Evolutionary conservation across 306 rosid genomes (phyloP).

Genomic region (Pyrus pyrifolia): DNA sequence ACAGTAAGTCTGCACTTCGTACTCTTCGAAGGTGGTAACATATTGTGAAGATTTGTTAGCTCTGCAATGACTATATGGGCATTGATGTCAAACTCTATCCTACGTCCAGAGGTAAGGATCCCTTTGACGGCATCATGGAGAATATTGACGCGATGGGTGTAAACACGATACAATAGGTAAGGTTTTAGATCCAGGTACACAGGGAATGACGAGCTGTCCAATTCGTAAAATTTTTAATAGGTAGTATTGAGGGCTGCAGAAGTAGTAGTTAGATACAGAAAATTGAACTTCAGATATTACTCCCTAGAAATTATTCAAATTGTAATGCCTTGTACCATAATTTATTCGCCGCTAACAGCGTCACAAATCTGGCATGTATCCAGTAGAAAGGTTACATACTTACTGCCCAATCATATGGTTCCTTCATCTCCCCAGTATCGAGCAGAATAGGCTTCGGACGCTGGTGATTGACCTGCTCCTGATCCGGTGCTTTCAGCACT

Average conservation of each 20-base stretch:
- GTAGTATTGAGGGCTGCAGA: conserved; percentile 24
- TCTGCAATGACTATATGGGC: conserved; percentile 21
- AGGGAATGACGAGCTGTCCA: conserved; percentile 18
- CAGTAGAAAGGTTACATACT: not conserved
- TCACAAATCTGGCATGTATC: not conserved
- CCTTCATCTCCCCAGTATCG: conserved; percentile 25
- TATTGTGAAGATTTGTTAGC: conserved; percentile 20
- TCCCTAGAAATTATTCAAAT: not conserved
- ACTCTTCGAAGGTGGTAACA: conserved; percentile 19
- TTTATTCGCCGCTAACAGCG: not conserved
- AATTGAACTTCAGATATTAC: not conserved
- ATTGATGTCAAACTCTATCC: not conserved
- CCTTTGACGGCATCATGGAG: conserved; percentile 18
- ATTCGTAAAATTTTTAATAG: conserved; percentile 14
- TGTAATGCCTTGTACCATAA: not conserved
- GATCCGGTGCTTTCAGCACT: conserved; percentile 8
- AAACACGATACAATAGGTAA: not conserved
- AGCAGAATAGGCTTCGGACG: conserved; percentile 20
- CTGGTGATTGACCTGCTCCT: conserved; percentile 12
- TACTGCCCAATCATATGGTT: conserved; percentile 27
- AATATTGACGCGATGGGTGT: not conserved
- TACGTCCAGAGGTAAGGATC: conserved; percentile 1
- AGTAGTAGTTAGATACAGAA: not conserved
- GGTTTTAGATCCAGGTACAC: conserved; percentile 13
- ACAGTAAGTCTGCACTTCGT: conserved; percentile 1